Conservation (phyloP, 768 basidiomycete species). For the Boletus vermiculosoides region DNA sequence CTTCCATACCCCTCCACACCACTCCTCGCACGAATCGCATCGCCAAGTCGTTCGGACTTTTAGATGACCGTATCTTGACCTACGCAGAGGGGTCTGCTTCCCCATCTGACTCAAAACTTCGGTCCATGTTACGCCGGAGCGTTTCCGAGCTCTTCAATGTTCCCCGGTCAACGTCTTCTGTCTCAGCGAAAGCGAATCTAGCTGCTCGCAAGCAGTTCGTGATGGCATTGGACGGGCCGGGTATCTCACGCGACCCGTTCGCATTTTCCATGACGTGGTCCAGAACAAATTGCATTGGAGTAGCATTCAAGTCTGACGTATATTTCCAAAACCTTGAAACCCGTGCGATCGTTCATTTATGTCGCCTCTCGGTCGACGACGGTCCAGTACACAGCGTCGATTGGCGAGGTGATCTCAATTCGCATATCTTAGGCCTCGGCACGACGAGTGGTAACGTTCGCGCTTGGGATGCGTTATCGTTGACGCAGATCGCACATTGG, state of each 20-base stretch:
- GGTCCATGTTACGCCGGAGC: constrained; percentile 50
- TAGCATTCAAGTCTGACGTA: constrained; percentile 57
- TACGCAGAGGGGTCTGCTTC: constrained; percentile 43
- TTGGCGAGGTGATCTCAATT: constrained; percentile 46
- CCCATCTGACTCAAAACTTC: constrained; percentile 40
- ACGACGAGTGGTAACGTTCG: constrained; percentile 50
- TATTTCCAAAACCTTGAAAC: constrained; percentile 63
- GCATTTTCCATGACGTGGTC: constrained; percentile 67
- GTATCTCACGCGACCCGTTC: constrained; percentile 51
- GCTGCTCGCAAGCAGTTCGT: constrained; percentile 52
- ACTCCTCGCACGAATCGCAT: constrained; percentile 70
- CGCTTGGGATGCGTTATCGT: constrained; percentile 49
- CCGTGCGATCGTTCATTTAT: constrained; percentile 51
- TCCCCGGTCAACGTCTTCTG: constrained; percentile 30
- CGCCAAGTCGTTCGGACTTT: constrained; percentile 58
- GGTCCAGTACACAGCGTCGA: constrained; percentile 47
- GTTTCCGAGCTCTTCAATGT: constrained; percentile 49
- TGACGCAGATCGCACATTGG: constrained; percentile 34
- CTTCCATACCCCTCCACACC: constrained; percentile 52
- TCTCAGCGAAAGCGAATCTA: constrained; percentile 60
- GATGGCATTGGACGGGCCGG: constrained; percentile 64
- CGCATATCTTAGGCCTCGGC: constrained; percentile 50
- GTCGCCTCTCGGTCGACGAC: constrained; percentile 34
- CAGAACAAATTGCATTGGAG: constrained; percentile 54
- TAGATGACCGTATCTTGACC: constrained; percentile 54